Base-by-base conservation (phyloP, 352 stramenopile genomes). In the Phytophthora ohioensis region DNA sequence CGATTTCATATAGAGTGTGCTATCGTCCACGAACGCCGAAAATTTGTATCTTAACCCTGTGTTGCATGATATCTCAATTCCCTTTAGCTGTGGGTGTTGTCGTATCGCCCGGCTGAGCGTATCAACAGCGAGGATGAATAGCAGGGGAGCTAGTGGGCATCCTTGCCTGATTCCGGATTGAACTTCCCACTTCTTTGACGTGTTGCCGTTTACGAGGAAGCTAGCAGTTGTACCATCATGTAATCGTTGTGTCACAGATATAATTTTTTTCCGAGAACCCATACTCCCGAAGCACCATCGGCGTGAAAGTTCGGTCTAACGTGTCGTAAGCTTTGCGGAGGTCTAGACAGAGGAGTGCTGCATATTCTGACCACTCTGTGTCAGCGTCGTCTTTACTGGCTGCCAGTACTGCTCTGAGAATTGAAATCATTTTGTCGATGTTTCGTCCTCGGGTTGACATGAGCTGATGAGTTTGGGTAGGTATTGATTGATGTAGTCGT, bases 1-100 rank as follows among this genome's bases (percentile, higher is more conserved):
- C 42, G 15, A 48, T 30, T 27, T 27, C 9, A 63, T 2, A 11
- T 53, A 55, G 6, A 62, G 21, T 5, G 34, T 60, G 12, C 60
- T 61, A 11, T 57, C 46, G 11, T 66, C 58, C 1, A 66, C 58
- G n/a, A 57, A 65, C n/a, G 35, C 57, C 1, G 12, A 35, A 21
- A 57, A 68, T n/a, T 34, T 54, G 5, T 66, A 17, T 2, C 5
- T 5, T 2, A 12, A 5, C 3, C 21, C 5, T 4, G 12, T n/a
- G 0, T 13, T 8, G 11, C 52, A 12, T n/a, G 52, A 13, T 6
- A 70, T 43, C 41, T 30, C 2, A 4, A 70, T 30, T 30, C 63
- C 63, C 30, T 3, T 13, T 3, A 69, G 5, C 0, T 56, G 7
- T 0, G 61, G 27, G 8, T 57, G 9, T 3, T n/a, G 13, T 5